phyloP scores from a whole-genome alignment of 164 flowering plant genomes.

The Cinnamomum chago region DNA sequence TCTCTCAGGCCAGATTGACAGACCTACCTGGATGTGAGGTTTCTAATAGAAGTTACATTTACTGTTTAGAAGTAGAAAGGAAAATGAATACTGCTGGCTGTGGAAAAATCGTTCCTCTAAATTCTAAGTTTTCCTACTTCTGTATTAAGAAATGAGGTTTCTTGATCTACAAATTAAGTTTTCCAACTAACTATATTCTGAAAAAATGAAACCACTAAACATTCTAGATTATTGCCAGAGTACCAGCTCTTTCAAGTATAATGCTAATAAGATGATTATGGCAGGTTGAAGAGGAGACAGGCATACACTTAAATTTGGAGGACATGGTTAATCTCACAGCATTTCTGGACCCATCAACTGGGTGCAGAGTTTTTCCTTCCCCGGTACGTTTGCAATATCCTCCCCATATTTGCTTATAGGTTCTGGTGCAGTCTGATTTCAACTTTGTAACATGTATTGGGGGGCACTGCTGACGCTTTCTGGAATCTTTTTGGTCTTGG shows the following conservation, averaged over 20 bases:
- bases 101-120: too few relatives aligned
- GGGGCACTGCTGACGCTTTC: not conserved
- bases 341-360: slow-evolving; percentile 74
- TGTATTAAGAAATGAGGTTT: not conserved
- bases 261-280: slow-evolving; percentile 14
- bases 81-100: too few relatives aligned
- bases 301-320: slow-evolving; percentile 55
- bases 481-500: not conserved
- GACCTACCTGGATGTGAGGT: too few relatives aligned
- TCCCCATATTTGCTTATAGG: not conserved
- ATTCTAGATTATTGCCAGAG: not conserved
- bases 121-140: not conserved
- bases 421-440: not conserved
- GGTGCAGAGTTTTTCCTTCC: slow-evolving; percentile 73
- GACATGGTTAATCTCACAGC: slow-evolving; percentile 84
- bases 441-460: not conserved
- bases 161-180: not conserved
- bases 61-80: too few relatives aligned
- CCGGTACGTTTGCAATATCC: slow-evolving; percentile 45
- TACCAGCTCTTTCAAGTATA: not conserved
- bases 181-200: not conserved
- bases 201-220: not conserved
- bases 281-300: slow-evolving; percentile 96
- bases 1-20: too few relatives aligned
- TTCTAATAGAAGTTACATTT: too few relatives aligned